These are phyloP conservation scores for Candida piceae DNA, from an alignment of 805 yeast genomes.

Conservation along the genomic window DNA sequence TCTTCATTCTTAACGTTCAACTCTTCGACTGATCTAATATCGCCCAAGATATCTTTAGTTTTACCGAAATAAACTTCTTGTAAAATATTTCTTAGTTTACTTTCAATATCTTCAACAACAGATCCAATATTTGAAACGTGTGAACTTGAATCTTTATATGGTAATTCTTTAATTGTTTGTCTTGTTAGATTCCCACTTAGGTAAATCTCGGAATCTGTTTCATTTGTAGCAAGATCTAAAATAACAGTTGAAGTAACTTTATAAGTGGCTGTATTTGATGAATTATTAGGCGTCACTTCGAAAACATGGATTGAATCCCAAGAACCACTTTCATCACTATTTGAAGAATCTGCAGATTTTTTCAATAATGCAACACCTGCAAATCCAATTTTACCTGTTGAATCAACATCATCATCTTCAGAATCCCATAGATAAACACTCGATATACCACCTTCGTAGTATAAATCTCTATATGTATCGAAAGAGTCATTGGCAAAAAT, in stretches of 20 bases:
- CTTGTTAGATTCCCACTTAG: constrained; percentile 84
- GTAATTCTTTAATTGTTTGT: constrained; percentile 59
- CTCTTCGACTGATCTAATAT: constrained; percentile 45
- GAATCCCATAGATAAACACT: constrained; percentile 91
- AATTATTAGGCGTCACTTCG: constrained; percentile 50
- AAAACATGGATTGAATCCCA: constrained; percentile 97
- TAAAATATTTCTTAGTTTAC: constrained; percentile 76
- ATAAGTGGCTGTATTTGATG: constrained; percentile 39
- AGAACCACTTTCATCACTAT: constrained; percentile 39
- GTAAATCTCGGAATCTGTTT: constrained; percentile 32
- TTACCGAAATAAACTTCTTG: constrained; percentile 96
- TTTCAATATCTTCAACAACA: constrained; percentile 82
- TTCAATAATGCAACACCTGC: constrained; percentile 90
- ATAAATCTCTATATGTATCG: constrained; percentile 87
- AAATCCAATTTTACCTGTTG: constrained; percentile 54
- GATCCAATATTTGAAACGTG: constrained; percentile 86
- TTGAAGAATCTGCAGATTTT: constrained; percentile 47
- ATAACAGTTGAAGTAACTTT: constrained; percentile 85
- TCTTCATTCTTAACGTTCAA: constrained; percentile 34
- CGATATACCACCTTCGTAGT: constrained; percentile 91
- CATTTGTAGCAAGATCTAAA: constrained; percentile 51
- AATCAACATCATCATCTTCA: constrained; percentile 45
- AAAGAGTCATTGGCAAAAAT: constrained; percentile 81
- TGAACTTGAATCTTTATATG: constrained; percentile 46
- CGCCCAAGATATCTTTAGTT: constrained; percentile 81